Percentiles rank a stretch among this genome's conserved stretches.
Evolutionary conservation across 73 alveolate genomes (phyloP).

Genomic region (Uronychia setigera): DNA sequence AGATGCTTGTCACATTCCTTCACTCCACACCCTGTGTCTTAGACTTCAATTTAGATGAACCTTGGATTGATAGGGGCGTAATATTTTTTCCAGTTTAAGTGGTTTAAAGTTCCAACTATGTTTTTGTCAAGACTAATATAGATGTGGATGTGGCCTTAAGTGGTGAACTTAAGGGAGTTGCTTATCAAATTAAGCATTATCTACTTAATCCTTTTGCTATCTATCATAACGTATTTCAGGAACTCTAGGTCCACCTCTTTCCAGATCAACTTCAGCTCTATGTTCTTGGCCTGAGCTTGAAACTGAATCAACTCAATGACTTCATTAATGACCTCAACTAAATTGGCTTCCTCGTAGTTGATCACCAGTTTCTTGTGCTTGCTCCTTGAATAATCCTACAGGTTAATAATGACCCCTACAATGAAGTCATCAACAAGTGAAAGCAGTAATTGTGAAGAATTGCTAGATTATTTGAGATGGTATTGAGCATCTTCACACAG

Average conservation of each 20-base stretch:
- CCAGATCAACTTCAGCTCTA: background rate
- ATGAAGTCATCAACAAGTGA: background rate
- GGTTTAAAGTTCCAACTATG: background rate
- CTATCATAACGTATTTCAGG: background rate
- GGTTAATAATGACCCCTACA: background rate
- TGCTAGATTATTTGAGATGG: background rate
- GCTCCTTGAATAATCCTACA: background rate
- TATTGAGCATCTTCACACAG: background rate
- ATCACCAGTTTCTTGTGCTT: background rate
- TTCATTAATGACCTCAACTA: background rate
- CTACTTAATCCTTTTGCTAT: background rate
- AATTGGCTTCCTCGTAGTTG: background rate
- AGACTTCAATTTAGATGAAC: background rate
- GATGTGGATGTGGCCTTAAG: background rate
- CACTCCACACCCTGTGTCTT: constrained; percentile 24
- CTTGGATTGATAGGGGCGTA: too few species aligned
- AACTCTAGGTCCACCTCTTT: background rate
- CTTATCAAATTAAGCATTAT: background rate
- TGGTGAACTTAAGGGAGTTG: background rate
- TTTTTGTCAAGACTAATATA: background rate
- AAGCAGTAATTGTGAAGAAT: background rate
- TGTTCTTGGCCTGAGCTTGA: background rate
- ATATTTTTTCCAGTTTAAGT: background rate
- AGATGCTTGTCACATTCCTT: background rate
- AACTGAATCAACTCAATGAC: background rate